A percentile compares a stretch with the other conserved stretches of the same genome.
Conservation (phyloP, 2,329 filamentous ascomycete genomes). For the Aspergillus ustus region DNA sequence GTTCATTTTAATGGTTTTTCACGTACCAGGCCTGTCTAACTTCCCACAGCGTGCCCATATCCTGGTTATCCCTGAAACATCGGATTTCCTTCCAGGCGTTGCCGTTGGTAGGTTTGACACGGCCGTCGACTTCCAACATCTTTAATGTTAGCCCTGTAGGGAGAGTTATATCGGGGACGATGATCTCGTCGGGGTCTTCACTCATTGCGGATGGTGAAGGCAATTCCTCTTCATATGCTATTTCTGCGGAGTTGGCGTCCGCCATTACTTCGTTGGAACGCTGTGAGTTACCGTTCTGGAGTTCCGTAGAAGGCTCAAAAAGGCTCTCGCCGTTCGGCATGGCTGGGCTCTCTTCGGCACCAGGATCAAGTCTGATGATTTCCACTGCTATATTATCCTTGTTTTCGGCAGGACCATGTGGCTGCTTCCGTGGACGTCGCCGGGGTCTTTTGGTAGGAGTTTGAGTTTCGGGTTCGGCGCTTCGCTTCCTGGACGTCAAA, state of each 20-base stretch:
- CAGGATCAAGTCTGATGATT: background rate
- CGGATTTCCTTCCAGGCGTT: slow-evolving; percentile 53
- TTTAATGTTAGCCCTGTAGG: slow-evolving; percentile 36
- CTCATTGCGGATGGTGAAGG: slow-evolving; percentile 2
- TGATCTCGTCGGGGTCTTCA: slow-evolving; percentile 26
- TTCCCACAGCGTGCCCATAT: slow-evolving; percentile 52
- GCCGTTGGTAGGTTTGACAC: slow-evolving; percentile 35
- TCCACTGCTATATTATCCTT: slow-evolving; percentile 6
- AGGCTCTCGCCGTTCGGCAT: background rate
- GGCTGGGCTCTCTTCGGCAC: background rate
- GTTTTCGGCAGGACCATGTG: background rate
- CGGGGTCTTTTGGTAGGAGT: slow-evolving; percentile 7
- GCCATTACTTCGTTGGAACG: background rate
- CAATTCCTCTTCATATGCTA: background rate
- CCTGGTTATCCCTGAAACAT: slow-evolving; percentile 50
- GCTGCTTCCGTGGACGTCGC: background rate
- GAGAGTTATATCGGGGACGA: slow-evolving; percentile 34
- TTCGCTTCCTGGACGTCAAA: slow-evolving; percentile 21
- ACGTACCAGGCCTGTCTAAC: slow-evolving; percentile 47
- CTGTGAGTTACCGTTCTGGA: slow-evolving; percentile 1
- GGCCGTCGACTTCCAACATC: slow-evolving; percentile 48
- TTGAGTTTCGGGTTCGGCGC: slow-evolving; percentile 15
- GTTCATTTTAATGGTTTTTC: slow-evolving; percentile 24
- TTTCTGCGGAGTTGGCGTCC: background rate
- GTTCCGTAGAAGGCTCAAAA: background rate